Conservation (phyloP, 2,329 filamentous ascomycete genomes). For the Aspergillus vadensis region DNA sequence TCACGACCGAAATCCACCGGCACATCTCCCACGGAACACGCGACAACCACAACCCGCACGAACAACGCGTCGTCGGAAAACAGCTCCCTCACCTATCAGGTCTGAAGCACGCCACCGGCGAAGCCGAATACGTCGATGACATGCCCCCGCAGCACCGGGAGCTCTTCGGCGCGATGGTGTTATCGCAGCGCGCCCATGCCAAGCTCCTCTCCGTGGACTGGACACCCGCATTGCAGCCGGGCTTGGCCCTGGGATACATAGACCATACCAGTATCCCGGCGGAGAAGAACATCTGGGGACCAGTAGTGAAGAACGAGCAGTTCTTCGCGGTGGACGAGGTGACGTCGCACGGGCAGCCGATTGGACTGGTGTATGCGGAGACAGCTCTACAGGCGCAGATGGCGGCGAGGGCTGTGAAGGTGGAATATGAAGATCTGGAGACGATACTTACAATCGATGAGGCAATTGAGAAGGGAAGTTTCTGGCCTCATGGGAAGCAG, state of each 20-base stretch:
- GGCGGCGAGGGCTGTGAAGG: constrained; percentile 72
- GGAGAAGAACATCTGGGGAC: constrained; percentile 79
- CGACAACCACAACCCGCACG: constrained; percentile 65
- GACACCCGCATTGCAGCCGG: constrained; percentile 69
- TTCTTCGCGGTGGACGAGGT: constrained; percentile 85
- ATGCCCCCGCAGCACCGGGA: constrained; percentile 79
- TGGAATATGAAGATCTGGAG: constrained; percentile 82
- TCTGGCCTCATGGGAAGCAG: constrained; percentile 72
- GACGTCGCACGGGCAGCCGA: constrained; percentile 77
- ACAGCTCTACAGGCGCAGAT: constrained; percentile 70
- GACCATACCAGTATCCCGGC: constrained; percentile 74
- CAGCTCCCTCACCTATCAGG: constrained; percentile 79
- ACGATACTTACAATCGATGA: constrained; percentile 86
- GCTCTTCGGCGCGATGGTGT: constrained; percentile 75
- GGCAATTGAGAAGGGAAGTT: constrained; percentile 79
- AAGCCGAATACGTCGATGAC: constrained; percentile 88
- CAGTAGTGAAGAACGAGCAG: constrained; percentile 63
- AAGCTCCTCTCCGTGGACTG: constrained; percentile 75
- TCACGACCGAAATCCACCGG: constrained; percentile 74
- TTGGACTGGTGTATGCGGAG: constrained; percentile 77
- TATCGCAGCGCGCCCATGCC: constrained; percentile 79
- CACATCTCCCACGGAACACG: constrained; percentile 74
- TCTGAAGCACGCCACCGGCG: constrained; percentile 81
- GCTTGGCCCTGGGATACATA: constrained; percentile 75
- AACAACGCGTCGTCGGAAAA: constrained; percentile 77